phyloP scores from a whole-genome alignment of 2,329 filamentous ascomycete species.

The Seiridium cupressi region DNA sequence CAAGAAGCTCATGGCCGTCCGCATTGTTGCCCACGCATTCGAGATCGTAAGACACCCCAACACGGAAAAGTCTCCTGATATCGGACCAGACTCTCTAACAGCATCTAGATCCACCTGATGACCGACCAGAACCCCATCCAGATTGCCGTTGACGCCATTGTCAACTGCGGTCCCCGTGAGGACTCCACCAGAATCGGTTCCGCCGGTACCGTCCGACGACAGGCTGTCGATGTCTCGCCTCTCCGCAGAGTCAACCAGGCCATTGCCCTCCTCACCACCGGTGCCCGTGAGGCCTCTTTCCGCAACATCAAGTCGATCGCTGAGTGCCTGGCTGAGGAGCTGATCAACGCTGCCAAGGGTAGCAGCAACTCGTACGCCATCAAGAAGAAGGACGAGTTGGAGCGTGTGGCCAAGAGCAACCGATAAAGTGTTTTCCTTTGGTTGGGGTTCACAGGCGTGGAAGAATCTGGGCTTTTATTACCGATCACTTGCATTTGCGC shows the following conservation, averaged over 20 bases:
- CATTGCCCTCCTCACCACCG: conserved; percentile 97
- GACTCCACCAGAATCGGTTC: conserved; percentile 99
- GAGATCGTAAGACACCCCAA: conserved; percentile 80
- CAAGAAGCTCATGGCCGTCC: conserved; percentile 99
- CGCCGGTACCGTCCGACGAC: conserved; percentile 98
- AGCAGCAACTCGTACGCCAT: conserved; percentile 99
- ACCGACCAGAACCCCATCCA: conserved; percentile 99
- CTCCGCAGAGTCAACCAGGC: conserved; percentile 99
- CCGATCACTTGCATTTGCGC: conserved; percentile 39
- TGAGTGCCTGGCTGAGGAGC: conserved; percentile 98
- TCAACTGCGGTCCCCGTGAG: conserved; percentile 99
- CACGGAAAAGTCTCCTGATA: background rate
- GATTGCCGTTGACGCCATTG: conserved; percentile 97
- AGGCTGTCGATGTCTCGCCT: conserved; percentile 99
- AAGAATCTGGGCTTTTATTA: conserved; percentile 34
- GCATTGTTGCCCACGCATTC: conserved; percentile 98
- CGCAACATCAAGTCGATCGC: conserved; percentile 99
- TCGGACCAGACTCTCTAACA: background rate
- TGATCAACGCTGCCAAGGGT: conserved; percentile 99
- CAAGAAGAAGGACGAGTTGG: conserved; percentile 99
- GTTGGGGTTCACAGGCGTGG: conserved; percentile 38
- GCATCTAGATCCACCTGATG: conserved; percentile 93
- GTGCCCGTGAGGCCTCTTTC: conserved; percentile 98
- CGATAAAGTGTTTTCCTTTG: conserved; percentile 69
- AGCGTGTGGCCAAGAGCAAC: conserved; percentile 99